phyloP scores from a whole-genome alignment of 352 stramenopile genomes.

The Phytophthora colocasiae region DNA sequence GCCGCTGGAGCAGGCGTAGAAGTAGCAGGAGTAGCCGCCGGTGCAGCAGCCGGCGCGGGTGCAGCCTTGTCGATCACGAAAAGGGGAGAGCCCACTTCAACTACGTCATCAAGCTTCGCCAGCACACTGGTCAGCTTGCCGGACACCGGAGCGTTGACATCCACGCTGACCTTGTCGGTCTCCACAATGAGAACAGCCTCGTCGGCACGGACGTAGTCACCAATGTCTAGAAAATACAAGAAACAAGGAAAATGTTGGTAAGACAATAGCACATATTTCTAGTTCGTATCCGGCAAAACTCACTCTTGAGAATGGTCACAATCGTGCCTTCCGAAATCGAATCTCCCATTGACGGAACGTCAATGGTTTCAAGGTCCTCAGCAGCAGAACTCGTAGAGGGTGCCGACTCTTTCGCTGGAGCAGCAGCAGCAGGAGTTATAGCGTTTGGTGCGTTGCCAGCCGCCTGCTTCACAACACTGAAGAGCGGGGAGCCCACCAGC shows the following conservation, averaged over 20 bases:
- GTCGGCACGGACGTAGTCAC: slow-evolving; percentile 95
- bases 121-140: slow-evolving; percentile 94
- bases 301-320: slow-evolving; percentile 90
- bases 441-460: slow-evolving; percentile 32
- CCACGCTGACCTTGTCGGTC: slow-evolving; percentile 98
- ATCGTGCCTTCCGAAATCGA: slow-evolving; percentile 99
- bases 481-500: slow-evolving; percentile 94
- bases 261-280: neutral
- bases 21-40: slow-evolving; percentile 24
- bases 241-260: neutral
- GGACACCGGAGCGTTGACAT: slow-evolving; percentile 91
- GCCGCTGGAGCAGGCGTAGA: slow-evolving; percentile 23
- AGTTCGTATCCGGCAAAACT: slow-evolving; percentile 16
- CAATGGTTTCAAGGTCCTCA: slow-evolving; percentile 75
- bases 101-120: slow-evolving; percentile 95
- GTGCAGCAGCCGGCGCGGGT: slow-evolving; percentile 25
- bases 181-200: slow-evolving; percentile 98
- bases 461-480: slow-evolving; percentile 67
- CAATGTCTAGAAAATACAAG: slow-evolving; percentile 66
- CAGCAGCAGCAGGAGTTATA: slow-evolving; percentile 17
- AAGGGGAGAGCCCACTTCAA: slow-evolving; percentile 91
- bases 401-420: slow-evolving; percentile 29
- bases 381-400: slow-evolving; percentile 19
- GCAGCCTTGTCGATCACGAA: slow-evolving; percentile 49
- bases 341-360: slow-evolving; percentile 93